These are phyloP conservation scores for Globisporangium parvum DNA, from an alignment of 352 stramenopile species.

Conservation along the genomic window DNA sequence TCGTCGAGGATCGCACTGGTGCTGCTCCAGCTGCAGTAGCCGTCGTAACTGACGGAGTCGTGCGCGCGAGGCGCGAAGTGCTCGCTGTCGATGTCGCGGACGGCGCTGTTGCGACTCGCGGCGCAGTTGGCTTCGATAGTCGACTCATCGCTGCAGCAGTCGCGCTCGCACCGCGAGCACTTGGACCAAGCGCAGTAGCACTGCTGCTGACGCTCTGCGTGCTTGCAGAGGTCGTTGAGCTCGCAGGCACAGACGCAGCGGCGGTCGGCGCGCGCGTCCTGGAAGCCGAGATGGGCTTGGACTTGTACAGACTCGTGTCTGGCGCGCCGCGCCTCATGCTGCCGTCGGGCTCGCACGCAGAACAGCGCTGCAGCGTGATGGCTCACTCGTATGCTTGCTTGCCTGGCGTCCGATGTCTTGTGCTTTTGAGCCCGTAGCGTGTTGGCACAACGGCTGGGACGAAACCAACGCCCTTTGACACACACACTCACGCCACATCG, in stretches of 20 bases:
- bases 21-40: background rate
- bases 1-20: background rate
- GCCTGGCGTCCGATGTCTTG: too few relatives aligned
- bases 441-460: too few relatives aligned
- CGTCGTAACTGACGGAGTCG: background rate
- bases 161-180: background rate
- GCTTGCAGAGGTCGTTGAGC: background rate
- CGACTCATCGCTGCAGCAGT: background rate
- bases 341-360: too few relatives aligned
- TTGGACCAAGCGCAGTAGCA: background rate
- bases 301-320: constrained; percentile 13
- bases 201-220: too few relatives aligned
- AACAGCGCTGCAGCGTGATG: too few relatives aligned
- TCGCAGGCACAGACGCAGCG: background rate
- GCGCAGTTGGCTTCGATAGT: background rate
- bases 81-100: background rate
- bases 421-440: too few relatives aligned
- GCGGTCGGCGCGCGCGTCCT: background rate
- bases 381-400: too few relatives aligned
- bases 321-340: constrained; percentile 5
- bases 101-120: background rate
- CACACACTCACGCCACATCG: too few relatives aligned
- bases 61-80: background rate
- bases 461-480: too few relatives aligned
- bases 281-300: constrained; percentile 4